These are phyloP conservation scores for Rhododendron ovatum DNA, from an alignment of 148 eudicot genomes.

Conservation along the genomic window DNA sequence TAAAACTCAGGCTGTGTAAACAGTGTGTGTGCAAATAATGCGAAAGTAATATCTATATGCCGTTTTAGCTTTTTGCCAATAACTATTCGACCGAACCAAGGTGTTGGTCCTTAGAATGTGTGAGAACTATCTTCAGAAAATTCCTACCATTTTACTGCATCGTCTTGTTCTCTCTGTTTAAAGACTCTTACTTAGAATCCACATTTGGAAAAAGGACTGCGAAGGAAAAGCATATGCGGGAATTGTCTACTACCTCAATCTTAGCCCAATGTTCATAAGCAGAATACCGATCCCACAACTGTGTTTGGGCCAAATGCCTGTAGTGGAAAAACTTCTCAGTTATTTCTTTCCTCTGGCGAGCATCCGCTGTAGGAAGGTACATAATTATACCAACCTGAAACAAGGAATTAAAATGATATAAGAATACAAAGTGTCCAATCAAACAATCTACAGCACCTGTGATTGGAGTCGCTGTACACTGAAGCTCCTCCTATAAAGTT, in stretches of 20 bases:
- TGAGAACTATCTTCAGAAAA: neutral
- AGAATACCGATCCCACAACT: conserved; percentile 72
- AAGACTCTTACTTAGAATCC: neutral
- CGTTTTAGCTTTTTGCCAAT: neutral
- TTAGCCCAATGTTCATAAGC: conserved; percentile 99
- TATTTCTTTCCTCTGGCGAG: conserved; percentile 78
- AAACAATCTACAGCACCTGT: neutral
- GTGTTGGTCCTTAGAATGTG: neutral
- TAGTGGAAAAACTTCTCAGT: conserved; percentile 93
- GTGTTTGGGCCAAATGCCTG: conserved; percentile 61
- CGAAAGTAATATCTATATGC: neutral
- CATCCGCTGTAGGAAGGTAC: conserved; percentile 89
- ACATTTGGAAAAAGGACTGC: neutral
- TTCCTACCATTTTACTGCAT: neutral
- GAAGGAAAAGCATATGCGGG: neutral
- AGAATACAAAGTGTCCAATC: neutral
- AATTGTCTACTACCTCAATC: conserved; percentile 67
- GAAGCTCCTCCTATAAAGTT: neutral
- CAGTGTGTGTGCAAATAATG: neutral
- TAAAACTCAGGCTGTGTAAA: neutral
- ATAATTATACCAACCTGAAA: conserved; percentile 93
- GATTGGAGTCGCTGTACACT: neutral
- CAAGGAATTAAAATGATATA: conserved; percentile 3
- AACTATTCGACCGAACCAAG: neutral
- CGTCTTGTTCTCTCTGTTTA: neutral